phyloP scores from a whole-genome alignment of 2,329 filamentous ascomycete genomes.

The Trichoderma koningiopsis region DNA sequence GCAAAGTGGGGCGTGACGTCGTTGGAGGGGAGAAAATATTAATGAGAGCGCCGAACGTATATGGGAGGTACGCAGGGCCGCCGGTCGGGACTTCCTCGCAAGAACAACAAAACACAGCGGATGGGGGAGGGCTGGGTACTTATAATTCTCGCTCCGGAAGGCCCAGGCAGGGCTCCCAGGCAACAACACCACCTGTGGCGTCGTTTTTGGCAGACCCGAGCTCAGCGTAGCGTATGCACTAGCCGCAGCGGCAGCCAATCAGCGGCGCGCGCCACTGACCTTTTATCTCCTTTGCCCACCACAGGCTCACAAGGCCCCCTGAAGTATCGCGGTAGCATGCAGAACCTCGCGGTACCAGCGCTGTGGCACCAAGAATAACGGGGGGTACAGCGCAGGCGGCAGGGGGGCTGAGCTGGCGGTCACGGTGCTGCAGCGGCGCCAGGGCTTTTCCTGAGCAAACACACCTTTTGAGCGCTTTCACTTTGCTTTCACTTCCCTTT shows the following conservation, averaged over 20 bases:
- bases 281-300: constrained; percentile 46
- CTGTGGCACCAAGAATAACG: constrained; percentile 20
- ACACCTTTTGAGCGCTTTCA: constrained; percentile 9
- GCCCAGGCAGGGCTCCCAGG: constrained; percentile 46
- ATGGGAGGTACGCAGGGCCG: constrained; percentile 55
- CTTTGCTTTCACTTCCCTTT: constrained; percentile 14
- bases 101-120: constrained; percentile 49
- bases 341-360: constrained; percentile 31
- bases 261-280: constrained; percentile 33
- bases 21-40: constrained; percentile 38
- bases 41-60: constrained; percentile 48
- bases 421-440: constrained; percentile 15
- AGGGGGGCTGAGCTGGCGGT: constrained; percentile 24
- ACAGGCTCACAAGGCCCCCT: constrained; percentile 39
- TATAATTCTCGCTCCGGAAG: constrained; percentile 55
- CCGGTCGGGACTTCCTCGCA: constrained; percentile 60
- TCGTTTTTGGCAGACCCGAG: constrained; percentile 44
- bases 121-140: constrained; percentile 57
- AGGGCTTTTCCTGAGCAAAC: constrained; percentile 7
- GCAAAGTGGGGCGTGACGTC: constrained; percentile 30
- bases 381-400: constrained; percentile 1
- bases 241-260: constrained; percentile 43
- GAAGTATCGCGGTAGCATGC: constrained; percentile 44
- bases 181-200: constrained; percentile 50
- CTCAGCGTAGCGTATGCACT: constrained; percentile 43